Conservation (phyloP, 495 filamentous ascomycete genomes). For the Podospora didyma region DNA sequence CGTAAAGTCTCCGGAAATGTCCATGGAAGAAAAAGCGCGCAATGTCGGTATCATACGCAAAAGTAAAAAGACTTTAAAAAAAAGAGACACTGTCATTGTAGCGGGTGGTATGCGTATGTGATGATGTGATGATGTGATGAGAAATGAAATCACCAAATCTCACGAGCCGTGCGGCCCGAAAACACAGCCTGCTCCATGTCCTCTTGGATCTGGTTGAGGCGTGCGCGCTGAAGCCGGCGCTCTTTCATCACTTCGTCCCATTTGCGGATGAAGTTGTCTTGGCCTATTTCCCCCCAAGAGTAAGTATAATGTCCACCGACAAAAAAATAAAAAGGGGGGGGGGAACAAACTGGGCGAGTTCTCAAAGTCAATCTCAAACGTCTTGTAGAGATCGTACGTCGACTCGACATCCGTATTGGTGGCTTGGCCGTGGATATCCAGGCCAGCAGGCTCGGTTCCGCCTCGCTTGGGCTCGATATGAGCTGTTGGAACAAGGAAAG, state of each 20-base stretch:
- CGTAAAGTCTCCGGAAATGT: too few species aligned
- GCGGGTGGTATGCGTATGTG: too few species aligned
- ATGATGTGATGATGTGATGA: too few species aligned
- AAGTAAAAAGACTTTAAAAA: too few species aligned
- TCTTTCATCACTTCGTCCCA: constrained; percentile 33
- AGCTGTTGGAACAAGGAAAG: constrained; percentile 7
- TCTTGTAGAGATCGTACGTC: constrained; percentile 31
- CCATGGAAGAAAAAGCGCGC: too few species aligned
- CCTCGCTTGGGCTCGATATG: constrained; percentile 19
- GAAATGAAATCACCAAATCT: constrained; percentile 14
- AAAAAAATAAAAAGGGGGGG: neutral
- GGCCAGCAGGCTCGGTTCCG: constrained; percentile 20
- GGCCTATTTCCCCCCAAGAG: constrained; percentile 8
- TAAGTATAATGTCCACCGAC: neutral
- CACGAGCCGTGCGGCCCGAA: constrained; percentile 25
- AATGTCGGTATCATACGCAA: too few species aligned
- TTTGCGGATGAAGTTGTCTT: constrained; percentile 29
- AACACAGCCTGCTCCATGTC: constrained; percentile 27
- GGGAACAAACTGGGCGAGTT: constrained; percentile 27
- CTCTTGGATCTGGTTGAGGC: constrained; percentile 27
- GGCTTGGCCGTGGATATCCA: constrained; percentile 27
- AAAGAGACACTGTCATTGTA: too few species aligned
- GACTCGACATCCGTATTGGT: constrained; percentile 23
- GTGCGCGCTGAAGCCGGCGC: constrained; percentile 22
- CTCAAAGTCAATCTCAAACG: constrained; percentile 37